phyloP scores from a whole-genome alignment of 768 basidiomycete species.

The Hortiboletus campestris region DNA sequence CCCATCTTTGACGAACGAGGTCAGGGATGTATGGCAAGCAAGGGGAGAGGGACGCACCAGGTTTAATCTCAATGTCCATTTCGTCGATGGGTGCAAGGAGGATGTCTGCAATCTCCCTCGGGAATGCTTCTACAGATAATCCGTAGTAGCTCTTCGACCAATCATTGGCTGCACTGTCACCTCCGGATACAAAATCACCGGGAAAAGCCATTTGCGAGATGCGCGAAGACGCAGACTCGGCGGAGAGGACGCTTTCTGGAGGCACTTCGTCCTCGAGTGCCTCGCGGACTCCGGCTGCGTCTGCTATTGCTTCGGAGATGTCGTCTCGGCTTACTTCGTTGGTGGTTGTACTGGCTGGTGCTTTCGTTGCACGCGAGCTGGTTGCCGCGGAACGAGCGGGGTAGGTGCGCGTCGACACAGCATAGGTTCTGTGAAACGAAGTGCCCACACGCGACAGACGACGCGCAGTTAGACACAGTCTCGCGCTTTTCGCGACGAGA shows the following conservation, averaged over 20 bases:
- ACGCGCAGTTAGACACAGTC: slow-evolving; percentile 10
- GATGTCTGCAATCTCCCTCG: slow-evolving; percentile 67
- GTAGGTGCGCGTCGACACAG: slow-evolving; percentile 24
- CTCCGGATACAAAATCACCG: slow-evolving; percentile 26
- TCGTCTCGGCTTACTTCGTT: slow-evolving; percentile 20
- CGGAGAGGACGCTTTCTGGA: slow-evolving; percentile 11
- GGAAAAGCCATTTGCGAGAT: slow-evolving; percentile 25
- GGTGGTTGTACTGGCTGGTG: slow-evolving; percentile 32
- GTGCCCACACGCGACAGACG: background rate
- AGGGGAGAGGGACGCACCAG: slow-evolving; percentile 51
- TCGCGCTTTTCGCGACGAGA: slow-evolving; percentile 10
- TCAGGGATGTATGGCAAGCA: background rate
- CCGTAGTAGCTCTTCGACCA: slow-evolving; percentile 91
- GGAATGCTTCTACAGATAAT: slow-evolving; percentile 72
- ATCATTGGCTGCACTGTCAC: slow-evolving; percentile 46
- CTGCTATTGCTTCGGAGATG: slow-evolving; percentile 21
- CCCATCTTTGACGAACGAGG: slow-evolving; percentile 57
- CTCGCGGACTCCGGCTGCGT: slow-evolving; percentile 16
- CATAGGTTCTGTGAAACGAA: slow-evolving; percentile 15
- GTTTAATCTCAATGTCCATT: slow-evolving; percentile 88
- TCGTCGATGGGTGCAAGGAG: slow-evolving; percentile 75
- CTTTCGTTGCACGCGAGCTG: slow-evolving; percentile 24
- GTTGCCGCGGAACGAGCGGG: slow-evolving; percentile 23
- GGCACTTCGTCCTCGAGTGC: slow-evolving; percentile 14
- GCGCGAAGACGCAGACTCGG: slow-evolving; percentile 9